Evolutionary conservation across 805 yeast species (phyloP).

Genomic region (Yarrowia yakushimensis): DNA sequence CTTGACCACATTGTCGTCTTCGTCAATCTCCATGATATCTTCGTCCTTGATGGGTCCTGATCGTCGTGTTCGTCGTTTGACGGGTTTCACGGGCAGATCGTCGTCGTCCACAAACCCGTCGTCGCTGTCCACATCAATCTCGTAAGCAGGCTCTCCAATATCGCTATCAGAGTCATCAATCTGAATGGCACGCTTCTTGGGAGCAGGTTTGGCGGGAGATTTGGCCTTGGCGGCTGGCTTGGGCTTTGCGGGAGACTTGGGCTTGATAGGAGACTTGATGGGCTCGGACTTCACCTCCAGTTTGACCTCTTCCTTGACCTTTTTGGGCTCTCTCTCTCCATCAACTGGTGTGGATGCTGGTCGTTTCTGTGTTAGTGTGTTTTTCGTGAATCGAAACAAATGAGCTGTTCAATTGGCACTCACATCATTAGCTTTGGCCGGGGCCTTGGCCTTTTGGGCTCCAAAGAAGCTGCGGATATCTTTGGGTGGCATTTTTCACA

Average conservation of each 20-base stretch:
- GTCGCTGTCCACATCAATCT: not conserved
- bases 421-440: not conserved
- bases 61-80: constrained; percentile 5
- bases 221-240: not conserved
- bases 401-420: not conserved
- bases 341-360: not conserved
- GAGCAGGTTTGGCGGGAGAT: not conserved
- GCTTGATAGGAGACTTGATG: not conserved
- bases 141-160: not conserved
- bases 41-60: constrained; percentile 2
- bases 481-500: constrained; percentile 10
- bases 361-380: constrained; percentile 7
- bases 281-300: not conserved
- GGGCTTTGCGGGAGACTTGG: not conserved
- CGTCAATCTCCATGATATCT: constrained; percentile 11
- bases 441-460: not conserved
- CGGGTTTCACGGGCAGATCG: not conserved
- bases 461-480: constrained; percentile 24
- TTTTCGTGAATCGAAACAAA: not conserved
- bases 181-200: not conserved
- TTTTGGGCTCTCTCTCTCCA: not conserved
- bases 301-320: not conserved
- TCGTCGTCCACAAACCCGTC: constrained; percentile 15
- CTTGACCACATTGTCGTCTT: constrained; percentile 6
- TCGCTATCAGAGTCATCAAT: constrained; percentile 2